A percentile compares a stretch with the other conserved stretches of the same genome.
Conservation (phyloP, 805 yeast genomes). For the Maudiozyma serrabonitensis region DNA sequence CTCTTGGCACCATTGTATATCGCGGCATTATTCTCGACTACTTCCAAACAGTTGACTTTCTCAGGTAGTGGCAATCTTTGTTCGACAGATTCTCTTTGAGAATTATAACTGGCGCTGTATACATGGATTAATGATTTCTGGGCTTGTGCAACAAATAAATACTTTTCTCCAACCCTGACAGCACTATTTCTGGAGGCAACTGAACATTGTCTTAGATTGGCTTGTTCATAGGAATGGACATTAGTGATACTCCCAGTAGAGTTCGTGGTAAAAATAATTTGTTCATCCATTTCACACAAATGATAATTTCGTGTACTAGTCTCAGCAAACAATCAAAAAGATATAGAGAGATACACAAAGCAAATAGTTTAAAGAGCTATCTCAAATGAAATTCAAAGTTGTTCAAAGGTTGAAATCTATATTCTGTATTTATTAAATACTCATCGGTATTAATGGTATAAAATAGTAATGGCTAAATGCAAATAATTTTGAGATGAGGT, state of each 20-base stretch:
- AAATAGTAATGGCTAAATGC: too few relatives aligned
- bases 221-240: constrained; percentile 24
- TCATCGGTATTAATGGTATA: too few relatives aligned
- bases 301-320: not conserved
- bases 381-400: not conserved
- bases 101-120: constrained; percentile 39
- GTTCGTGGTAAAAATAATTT: constrained; percentile 23
- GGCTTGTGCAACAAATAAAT: constrained; percentile 54
- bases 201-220: constrained; percentile 31
- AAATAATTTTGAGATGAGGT: constrained; percentile 13
- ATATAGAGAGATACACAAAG: too few relatives aligned
- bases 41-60: constrained; percentile 42
- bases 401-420: too few relatives aligned
- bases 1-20: not conserved
- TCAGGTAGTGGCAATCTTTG: constrained; percentile 84
- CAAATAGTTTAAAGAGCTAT: not conserved
- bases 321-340: not conserved
- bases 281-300: constrained; percentile 13
- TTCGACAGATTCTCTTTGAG: constrained; percentile 44
- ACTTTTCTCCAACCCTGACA: constrained; percentile 44
- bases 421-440: too few relatives aligned
- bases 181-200: constrained; percentile 42
- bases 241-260: constrained; percentile 22
- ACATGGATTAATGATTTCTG: constrained; percentile 68
- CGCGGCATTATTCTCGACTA: constrained; percentile 10